A percentile compares a stretch with the other conserved stretches of the same genome.
These are phyloP conservation scores for Dendrocalamus latiflorus DNA, from an alignment of 202 grass and related monocot species.

Conservation along the genomic window DNA sequence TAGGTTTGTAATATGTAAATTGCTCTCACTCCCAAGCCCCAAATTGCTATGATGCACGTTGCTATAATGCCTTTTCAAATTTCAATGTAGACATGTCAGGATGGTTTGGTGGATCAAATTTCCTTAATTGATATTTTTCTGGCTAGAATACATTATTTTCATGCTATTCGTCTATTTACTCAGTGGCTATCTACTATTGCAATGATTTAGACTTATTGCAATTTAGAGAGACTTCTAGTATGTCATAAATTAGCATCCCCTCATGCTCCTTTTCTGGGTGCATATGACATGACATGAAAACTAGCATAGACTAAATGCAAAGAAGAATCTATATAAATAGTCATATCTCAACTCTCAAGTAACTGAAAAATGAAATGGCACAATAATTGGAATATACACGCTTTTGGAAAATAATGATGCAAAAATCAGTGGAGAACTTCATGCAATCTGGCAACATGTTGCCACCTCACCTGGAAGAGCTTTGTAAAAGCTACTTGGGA, in stretches of 20 bases:
- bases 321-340: background rate
- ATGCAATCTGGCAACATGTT: background rate
- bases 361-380: background rate
- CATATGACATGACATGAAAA: background rate
- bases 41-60: too few relatives aligned
- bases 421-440: background rate
- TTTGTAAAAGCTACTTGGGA: constrained; percentile 91
- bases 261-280: background rate
- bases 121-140: too few relatives aligned
- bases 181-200: background rate
- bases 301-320: background rate
- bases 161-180: too few relatives aligned
- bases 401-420: background rate
- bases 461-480: constrained; percentile 65
- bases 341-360: background rate
- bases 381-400: background rate
- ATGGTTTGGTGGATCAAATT: too few relatives aligned
- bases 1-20: too few relatives aligned
- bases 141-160: too few relatives aligned
- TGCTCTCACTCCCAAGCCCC: too few relatives aligned
- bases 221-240: background rate
- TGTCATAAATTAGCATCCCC: background rate
- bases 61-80: too few relatives aligned
- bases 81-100: too few relatives aligned
- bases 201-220: background rate